Conservation (phyloP, 257 asterid species). For the Vinca minor region DNA sequence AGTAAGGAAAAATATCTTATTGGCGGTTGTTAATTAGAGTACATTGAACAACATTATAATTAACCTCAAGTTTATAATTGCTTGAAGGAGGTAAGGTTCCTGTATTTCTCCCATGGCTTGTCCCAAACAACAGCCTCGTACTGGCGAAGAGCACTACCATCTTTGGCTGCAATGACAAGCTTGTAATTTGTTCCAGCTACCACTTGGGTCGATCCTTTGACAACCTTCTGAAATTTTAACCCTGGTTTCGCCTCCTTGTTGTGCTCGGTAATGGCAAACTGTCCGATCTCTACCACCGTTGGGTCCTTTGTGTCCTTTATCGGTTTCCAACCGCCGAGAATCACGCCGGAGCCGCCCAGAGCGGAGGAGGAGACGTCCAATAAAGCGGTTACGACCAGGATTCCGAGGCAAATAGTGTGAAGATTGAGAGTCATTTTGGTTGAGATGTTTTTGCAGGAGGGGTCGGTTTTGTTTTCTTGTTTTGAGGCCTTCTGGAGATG, state of each 20-base stretch:
- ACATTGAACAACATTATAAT: not conserved
- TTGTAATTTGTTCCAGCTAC: conserved; percentile 5
- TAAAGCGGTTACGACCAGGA: not conserved
- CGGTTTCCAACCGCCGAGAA: not conserved
- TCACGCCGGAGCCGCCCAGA: not conserved
- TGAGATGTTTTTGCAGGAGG: no score
- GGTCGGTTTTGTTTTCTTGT: no score
- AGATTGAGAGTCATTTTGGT: conserved; percentile 15
- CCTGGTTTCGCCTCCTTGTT: not conserved
- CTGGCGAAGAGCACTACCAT: not conserved
- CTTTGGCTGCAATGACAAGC: conserved; percentile 8
- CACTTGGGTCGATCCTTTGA: conserved; percentile 9
- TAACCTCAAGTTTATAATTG: not conserved
- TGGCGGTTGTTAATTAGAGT: not conserved
- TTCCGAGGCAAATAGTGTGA: not conserved
- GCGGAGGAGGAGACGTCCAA: conserved; percentile 10
- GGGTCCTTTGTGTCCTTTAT: conserved; percentile 6
- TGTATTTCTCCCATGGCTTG: conserved; percentile 3
- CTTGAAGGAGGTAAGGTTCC: conserved; percentile 19
- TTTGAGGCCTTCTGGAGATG: no score
- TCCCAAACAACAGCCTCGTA: conserved; percentile 9
- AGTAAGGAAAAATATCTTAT: not conserved
- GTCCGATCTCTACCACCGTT: not conserved
- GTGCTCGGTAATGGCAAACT: conserved; percentile 13
- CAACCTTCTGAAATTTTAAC: conserved; percentile 6